Evolutionary conservation across 2,329 filamentous ascomycete species (phyloP).

Genomic region (Phyllosticta citribraziliensis): DNA sequence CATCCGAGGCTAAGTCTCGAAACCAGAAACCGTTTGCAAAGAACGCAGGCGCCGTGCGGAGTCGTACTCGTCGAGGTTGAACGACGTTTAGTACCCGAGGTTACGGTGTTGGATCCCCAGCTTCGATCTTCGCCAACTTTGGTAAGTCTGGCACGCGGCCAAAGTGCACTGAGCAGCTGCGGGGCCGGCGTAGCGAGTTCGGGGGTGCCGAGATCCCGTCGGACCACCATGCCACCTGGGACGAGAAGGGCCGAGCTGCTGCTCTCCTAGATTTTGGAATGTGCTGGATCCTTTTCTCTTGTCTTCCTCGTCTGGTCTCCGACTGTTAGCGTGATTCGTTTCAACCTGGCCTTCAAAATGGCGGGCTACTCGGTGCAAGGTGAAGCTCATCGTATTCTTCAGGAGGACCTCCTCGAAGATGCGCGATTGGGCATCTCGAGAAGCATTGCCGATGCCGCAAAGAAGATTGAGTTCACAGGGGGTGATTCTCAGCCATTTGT

Average conservation of each 20-base stretch:
- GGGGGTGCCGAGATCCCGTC: not conserved
- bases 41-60: not conserved
- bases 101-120: not conserved
- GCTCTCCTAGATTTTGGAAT: not conserved
- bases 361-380: conserved; percentile 4
- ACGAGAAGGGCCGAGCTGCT: not conserved
- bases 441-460: not conserved
- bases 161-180: not conserved
- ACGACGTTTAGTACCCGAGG: not conserved
- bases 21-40: not conserved
- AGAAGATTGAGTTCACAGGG: conserved; percentile 5
- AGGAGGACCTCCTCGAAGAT: not conserved
- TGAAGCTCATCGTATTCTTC: conserved; percentile 3
- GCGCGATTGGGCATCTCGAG: not conserved
- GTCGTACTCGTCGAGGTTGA: not conserved
- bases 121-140: not conserved
- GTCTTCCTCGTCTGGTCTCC: not conserved
- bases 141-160: not conserved
- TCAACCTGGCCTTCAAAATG: not conserved
- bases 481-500: conserved; percentile 6
- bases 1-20: not conserved
- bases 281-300: not conserved
- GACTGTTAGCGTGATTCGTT: not conserved
- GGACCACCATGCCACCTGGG: not conserved
- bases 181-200: not conserved